phyloP scores from a whole-genome alignment of 129 eudicot species.

The Centella asiatica region DNA sequence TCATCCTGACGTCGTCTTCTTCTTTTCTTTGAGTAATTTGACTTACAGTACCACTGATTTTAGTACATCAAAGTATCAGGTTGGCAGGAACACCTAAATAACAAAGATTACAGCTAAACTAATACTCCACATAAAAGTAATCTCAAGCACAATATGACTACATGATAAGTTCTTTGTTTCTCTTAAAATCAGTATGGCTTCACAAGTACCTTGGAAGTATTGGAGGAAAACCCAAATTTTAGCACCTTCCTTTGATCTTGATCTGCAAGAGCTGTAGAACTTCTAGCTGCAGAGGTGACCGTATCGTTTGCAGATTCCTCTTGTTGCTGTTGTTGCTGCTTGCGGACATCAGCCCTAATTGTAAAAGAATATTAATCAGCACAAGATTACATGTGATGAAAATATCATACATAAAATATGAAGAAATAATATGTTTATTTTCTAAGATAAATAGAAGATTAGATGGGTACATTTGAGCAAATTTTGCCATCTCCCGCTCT shows the following conservation, averaged over 20 bases:
- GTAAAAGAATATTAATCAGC: constrained; percentile 1
- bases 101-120: not conserved
- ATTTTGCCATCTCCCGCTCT: constrained; percentile 90
- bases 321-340: constrained; percentile 55
- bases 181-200: not conserved
- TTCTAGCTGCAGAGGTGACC: constrained; percentile 27
- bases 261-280: constrained; percentile 59
- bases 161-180: not conserved
- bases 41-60: not conserved
- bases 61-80: not conserved
- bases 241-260: constrained; percentile 83
- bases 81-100: not conserved
- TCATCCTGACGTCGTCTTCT: too few relatives aligned
- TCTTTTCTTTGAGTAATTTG: too few relatives aligned
- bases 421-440: not conserved
- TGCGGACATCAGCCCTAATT: constrained; percentile 78
- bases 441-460: not conserved
- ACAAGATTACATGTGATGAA: not conserved
- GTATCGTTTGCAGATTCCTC: constrained; percentile 42
- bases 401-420: not conserved
- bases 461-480: constrained; percentile 61
- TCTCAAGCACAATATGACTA: not conserved
- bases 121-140: not conserved
- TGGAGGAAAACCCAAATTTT: constrained; percentile 86
- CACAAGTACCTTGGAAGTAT: constrained; percentile 61